phyloP scores from a whole-genome alignment of 805 yeast species.

The Candida caryicola region DNA sequence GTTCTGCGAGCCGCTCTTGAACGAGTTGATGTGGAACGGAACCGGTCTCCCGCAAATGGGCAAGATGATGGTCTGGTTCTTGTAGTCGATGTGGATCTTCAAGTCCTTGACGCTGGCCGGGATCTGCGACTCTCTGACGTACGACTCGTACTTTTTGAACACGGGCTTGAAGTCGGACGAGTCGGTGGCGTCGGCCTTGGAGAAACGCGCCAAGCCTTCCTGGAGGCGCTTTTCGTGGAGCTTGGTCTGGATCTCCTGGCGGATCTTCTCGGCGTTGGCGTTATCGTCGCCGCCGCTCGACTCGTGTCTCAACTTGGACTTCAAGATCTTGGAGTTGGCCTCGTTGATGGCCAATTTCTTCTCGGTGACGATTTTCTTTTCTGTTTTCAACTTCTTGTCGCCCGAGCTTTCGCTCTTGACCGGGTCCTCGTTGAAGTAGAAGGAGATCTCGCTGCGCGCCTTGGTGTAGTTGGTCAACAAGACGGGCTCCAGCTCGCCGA shows the following conservation, averaged over 20 bases:
- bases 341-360: conserved; percentile 26
- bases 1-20: conserved; percentile 89
- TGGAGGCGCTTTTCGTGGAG: conserved; percentile 82
- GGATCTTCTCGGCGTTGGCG: conserved; percentile 64
- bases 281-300: conserved; percentile 66
- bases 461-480: conserved; percentile 74
- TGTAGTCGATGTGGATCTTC: conserved; percentile 81
- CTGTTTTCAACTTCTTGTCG: conserved; percentile 33
- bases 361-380: conserved; percentile 35
- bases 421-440: conserved; percentile 72
- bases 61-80: conserved; percentile 81
- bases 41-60: conserved; percentile 96
- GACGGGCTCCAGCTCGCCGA: conserved; percentile 59
- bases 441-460: conserved; percentile 70
- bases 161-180: conserved; percentile 60
- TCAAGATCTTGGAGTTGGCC: conserved; percentile 63
- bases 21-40: conserved; percentile 93
- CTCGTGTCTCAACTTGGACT: conserved; percentile 77
- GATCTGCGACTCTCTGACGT: conserved; percentile 88
- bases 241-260: conserved; percentile 78
- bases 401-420: conserved; percentile 25
- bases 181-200: conserved; percentile 72
- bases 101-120: conserved; percentile 81
- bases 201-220: conserved; percentile 79
- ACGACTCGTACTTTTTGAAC: conserved; percentile 93